Evolutionary conservation across 2,329 filamentous ascomycete genomes (phyloP).

Genomic region (Clarireedia hainanense): DNA sequence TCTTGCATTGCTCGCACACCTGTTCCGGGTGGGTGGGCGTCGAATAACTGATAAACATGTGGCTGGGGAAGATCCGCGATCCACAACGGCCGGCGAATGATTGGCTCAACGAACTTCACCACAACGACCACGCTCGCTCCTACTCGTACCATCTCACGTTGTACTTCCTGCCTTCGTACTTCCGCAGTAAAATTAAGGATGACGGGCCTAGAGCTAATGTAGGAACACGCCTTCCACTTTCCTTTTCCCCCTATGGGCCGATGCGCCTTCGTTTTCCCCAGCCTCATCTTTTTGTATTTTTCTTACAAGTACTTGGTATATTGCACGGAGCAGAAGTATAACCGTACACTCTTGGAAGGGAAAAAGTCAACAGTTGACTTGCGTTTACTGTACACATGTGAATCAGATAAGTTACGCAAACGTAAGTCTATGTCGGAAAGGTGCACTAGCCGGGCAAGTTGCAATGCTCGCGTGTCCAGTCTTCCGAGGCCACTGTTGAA

Average conservation of each 20-base stretch:
- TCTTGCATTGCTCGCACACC: not conserved
- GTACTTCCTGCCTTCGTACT: not conserved
- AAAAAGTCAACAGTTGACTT: no score
- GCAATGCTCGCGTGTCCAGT: no score
- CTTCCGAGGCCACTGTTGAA: no score
- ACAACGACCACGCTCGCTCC: not conserved
- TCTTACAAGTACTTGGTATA: no score
- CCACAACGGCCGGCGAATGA: not conserved
- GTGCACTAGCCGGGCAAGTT: no score
- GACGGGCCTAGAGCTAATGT: not conserved
- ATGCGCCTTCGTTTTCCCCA: not conserved
- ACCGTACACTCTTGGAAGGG: no score
- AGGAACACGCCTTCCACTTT: not conserved
- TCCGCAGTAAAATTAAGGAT: not conserved
- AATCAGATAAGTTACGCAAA: no score
- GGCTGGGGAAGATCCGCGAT: not conserved
- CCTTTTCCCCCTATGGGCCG: not conserved
- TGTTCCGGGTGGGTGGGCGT: not conserved
- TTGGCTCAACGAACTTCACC: not conserved
- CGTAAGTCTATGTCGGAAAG: no score
- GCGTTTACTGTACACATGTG: no score
- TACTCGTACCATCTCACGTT: not conserved
- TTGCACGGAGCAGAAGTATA: no score
- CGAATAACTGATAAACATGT: slow-evolving; percentile 4
- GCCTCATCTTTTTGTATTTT: not conserved